phyloP scores from a whole-genome alignment of 169 alveolate species.

The Plasmodium sp. region DNA sequence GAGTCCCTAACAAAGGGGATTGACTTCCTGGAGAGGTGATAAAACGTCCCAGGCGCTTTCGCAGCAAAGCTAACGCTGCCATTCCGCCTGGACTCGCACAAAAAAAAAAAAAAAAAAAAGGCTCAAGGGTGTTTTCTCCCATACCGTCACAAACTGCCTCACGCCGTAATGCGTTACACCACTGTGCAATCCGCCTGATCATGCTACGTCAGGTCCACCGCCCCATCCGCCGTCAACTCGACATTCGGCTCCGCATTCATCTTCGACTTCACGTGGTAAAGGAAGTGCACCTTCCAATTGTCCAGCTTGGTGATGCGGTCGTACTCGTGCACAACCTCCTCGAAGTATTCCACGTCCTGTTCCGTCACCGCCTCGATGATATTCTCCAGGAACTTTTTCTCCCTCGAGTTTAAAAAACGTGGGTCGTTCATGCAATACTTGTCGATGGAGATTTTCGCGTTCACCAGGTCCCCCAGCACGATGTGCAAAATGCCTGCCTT shows the following conservation, averaged over 20 bases:
- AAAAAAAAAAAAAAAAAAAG: not conserved
- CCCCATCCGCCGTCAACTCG: constrained; percentile 54
- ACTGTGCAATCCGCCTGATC: not conserved
- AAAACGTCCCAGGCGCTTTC: not conserved
- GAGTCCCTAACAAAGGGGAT: not conserved
- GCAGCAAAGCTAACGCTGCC: not conserved
- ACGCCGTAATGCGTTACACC: not conserved
- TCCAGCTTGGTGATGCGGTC: constrained; percentile 60
- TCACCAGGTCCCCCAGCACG: constrained; percentile 64
- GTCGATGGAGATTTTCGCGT: constrained; percentile 67
- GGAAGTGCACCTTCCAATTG: constrained; percentile 65
- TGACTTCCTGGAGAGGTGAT: not conserved
- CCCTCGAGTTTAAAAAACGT: constrained; percentile 61
- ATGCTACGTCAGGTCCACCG: constrained; percentile 31
- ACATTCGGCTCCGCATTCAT: constrained; percentile 55
- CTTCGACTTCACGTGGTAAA: constrained; percentile 38
- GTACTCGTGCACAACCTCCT: constrained; percentile 63
- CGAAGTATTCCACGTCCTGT: constrained; percentile 56
- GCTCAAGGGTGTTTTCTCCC: not conserved
- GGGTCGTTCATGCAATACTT: constrained; percentile 52
- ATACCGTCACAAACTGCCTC: not conserved
- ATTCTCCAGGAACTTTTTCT: constrained; percentile 36
- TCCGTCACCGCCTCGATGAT: constrained; percentile 58
- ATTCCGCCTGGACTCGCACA: not conserved
- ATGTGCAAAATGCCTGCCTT: constrained; percentile 77